Base-by-base conservation (phyloP, 2,329 filamentous ascomycete species). In the Diatrype stigma region DNA sequence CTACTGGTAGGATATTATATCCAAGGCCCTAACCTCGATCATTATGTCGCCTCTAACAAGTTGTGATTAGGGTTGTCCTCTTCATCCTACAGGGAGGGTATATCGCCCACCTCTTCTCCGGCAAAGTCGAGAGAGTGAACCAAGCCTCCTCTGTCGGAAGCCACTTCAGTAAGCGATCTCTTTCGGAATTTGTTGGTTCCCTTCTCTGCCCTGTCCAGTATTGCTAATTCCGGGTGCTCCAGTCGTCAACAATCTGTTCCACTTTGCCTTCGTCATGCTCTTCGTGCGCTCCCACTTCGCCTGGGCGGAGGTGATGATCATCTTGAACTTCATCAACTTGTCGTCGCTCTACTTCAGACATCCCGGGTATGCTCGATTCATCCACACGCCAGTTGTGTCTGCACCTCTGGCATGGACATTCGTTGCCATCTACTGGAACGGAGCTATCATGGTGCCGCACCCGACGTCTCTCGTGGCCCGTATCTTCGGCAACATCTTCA, bases 401-500 rank as follows among this genome's bases (percentile, higher is more conserved):
- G 89, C 85, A 0, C 91, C 91, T 6, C 76, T 96, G 59, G 89
- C 87, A 1, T 96, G 90, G 89, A 91, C 87, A 14, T 89, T 94
- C 64, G 84, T 93, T 14, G 87, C 89, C 28, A 78, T 96, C 48
- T 93, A 92, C 76, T 96, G 90, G 89, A 89, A 90, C 60, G 91
- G 91, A 8, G 90, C 91, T 19, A 85, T 92, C 45, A 88, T 89
- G 66, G 81, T 93, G n/a, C 74, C 74, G n/a, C 77, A 89, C 64
- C 79, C 84, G 7, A 73, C 85, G 51, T 80, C 74, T 51, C 69
- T 90, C 4, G 77, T 86, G 2, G 86, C 88, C n/a, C 77, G 89
- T 45, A 85, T 96, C 58, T 81, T 94, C 22, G 90, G 89, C 47
- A 96, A 96, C 65, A 76, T 96, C 58, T 90, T 91, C 60, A 88